Base-by-base conservation (phyloP, 2,329 filamentous ascomycete genomes). In the Fusarium sp. region DNA sequence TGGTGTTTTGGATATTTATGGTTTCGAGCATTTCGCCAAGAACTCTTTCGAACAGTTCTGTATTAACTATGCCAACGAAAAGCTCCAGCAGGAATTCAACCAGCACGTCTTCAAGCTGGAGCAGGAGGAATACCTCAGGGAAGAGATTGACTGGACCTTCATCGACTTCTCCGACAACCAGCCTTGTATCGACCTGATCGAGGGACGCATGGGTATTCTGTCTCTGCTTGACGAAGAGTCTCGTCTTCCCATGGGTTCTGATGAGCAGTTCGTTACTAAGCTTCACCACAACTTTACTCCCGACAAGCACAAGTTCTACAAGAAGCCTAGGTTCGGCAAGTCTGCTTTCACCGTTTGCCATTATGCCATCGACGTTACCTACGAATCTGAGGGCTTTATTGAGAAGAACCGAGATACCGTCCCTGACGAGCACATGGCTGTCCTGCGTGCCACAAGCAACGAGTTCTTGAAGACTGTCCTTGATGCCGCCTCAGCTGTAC, bases 1-100 rank as follows among this genome's bases (percentile, higher is more conserved):
- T 78, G 96, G 96, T 82, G 96, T 99, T 53, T 89, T 99, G 73
- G 96, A 99, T 94, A 99, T 99, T 77, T 98, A 98, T 83, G 96
- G 96, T 73, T 99, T 99, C 80, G 96, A 99, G 83, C 96, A 98
- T 84, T 99, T 99, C 80, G 96, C 96, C 71, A 98, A 98, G 87
- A 99, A 99, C 86, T 99, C 96, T 2, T 99, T 99, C 79, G 96
- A 99, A 82, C 96, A 99, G 82, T 99, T 99, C 84, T 99, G 96
- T 85, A 99, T 99, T 89, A 99, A 99, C 84, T 99, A 99, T 80
- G 96, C 96, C 84, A 99, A 99, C 83, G 96, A 99, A 84, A 99
- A 99, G 85, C 87, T 99, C 61, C 96, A 99, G 82, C 96, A 99
- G 82, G 96, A 98, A 82, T 99, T 99, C 87, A 99, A 99, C 84